Evolutionary conservation across 257 asterid species (phyloP).

Genomic region (Solanum rostratum): DNA sequence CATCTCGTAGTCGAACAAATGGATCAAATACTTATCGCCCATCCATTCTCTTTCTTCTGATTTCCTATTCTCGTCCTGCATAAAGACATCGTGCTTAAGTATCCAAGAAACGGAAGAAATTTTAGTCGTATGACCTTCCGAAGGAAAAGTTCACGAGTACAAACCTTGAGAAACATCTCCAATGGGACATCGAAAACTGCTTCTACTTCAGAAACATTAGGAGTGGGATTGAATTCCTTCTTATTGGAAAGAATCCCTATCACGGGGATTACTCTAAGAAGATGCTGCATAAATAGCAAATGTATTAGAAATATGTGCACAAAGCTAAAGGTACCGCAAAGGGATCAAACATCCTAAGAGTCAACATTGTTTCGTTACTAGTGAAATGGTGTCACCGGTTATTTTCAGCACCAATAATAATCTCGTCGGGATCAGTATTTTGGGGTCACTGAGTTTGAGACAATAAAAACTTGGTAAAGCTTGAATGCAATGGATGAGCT

Average conservation of each 20-base stretch:
- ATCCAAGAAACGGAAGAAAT: background rate
- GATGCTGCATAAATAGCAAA: conserved; percentile 51
- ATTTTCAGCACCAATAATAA: background rate
- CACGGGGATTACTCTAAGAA: conserved; percentile 90
- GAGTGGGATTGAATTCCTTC: conserved; percentile 50
- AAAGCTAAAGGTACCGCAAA: background rate
- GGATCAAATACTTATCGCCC: conserved; percentile 68
- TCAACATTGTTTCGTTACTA: background rate
- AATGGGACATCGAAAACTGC: conserved; percentile 79
- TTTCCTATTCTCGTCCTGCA: conserved; percentile 71
- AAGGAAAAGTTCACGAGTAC: background rate
- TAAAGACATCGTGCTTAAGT: background rate
- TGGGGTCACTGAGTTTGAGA: background rate
- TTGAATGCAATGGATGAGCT: background rate
- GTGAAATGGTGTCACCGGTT: background rate
- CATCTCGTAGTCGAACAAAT: conserved; percentile 56
- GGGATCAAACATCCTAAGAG: background rate
- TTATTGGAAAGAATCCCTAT: conserved; percentile 71
- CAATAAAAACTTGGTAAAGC: background rate
- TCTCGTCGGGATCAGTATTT: background rate
- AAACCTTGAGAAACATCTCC: conserved; percentile 95
- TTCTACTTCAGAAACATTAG: conserved; percentile 79
- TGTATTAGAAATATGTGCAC: background rate
- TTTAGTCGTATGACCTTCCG: background rate
- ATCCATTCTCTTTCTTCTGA: conserved; percentile 78